These are phyloP conservation scores for Mycena galericulata DNA, from an alignment of 768 basidiomycete species.

Conservation along the genomic window DNA sequence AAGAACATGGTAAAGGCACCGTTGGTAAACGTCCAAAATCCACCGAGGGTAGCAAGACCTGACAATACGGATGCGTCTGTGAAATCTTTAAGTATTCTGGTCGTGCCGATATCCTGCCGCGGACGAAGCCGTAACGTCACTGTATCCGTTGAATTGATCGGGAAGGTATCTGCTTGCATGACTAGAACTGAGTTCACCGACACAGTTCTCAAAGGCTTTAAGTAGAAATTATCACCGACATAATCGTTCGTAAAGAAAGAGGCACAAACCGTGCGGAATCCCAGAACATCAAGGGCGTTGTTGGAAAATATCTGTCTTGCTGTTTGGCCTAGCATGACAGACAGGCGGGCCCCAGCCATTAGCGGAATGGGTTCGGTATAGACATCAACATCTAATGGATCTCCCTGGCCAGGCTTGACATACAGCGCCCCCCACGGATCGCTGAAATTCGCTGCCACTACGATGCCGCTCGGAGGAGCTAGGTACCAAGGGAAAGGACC, in stretches of 20 bases:
- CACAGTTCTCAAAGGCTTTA: neutral
- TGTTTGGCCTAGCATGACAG: neutral
- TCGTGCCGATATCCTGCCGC: neutral
- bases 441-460: neutral
- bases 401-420: neutral
- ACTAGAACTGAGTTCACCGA: neutral
- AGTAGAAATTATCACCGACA: neutral
- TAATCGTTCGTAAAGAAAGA: neutral
- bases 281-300: neutral
- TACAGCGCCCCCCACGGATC: neutral
- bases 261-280: neutral
- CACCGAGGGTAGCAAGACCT: neutral
- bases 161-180: neutral
- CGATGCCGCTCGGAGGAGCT: neutral
- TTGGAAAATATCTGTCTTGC: neutral
- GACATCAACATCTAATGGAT: neutral
- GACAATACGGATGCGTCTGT: neutral
- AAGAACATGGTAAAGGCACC: neutral
- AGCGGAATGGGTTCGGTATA: constrained; percentile 1
- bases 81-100: neutral
- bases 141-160: neutral
- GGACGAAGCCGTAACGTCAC: neutral
- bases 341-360: neutral
- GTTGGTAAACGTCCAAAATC: constrained; percentile 7
- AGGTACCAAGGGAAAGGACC: neutral